Percentiles rank a stretch among this genome's conserved stretches.
Evolutionary conservation across 768 basidiomycete species (phyloP).

Genomic region (Tylopilus sp.): DNA sequence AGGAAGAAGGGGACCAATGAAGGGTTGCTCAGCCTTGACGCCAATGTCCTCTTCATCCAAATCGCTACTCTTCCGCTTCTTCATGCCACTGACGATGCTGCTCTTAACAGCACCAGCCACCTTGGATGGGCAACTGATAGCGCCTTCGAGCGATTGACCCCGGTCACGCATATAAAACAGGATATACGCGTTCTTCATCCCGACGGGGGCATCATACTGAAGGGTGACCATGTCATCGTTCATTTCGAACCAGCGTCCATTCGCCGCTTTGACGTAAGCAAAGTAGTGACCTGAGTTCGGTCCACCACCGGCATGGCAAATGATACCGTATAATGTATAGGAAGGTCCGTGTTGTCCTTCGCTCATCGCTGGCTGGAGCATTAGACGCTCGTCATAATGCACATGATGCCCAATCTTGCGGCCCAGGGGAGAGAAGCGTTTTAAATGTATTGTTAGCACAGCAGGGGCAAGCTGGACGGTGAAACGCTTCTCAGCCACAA

Average conservation of each 20-base stretch:
- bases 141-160: constrained; percentile 70
- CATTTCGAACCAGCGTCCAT: constrained; percentile 85
- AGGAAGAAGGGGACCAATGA: constrained; percentile 68
- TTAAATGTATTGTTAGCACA: constrained; percentile 89
- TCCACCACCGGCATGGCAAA: constrained; percentile 89
- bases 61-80: constrained; percentile 44
- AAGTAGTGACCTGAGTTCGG: constrained; percentile 97
- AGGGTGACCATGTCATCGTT: constrained; percentile 80
- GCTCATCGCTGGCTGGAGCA: constrained; percentile 80
- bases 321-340: constrained; percentile 88
- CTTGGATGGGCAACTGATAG: constrained; percentile 35
- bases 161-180: constrained; percentile 86
- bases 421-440: constrained; percentile 90
- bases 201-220: constrained; percentile 43
- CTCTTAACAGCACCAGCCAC: constrained; percentile 27
- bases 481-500: constrained; percentile 88
- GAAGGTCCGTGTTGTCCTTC: constrained; percentile 68
- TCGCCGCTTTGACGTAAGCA: constrained; percentile 70
- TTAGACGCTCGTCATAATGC: constrained; percentile 73
- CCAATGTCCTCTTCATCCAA: constrained; percentile 48
- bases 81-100: constrained; percentile 45
- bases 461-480: constrained; percentile 84
- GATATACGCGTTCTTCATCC: constrained; percentile 83
- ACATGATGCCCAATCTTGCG: constrained; percentile 78
- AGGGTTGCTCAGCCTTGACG: constrained; percentile 45